Evolutionary conservation across 768 basidiomycete species (phyloP), one percentile per base, ranked within the genome.

Genomic region (Fibroporia radiculosa): DNA sequence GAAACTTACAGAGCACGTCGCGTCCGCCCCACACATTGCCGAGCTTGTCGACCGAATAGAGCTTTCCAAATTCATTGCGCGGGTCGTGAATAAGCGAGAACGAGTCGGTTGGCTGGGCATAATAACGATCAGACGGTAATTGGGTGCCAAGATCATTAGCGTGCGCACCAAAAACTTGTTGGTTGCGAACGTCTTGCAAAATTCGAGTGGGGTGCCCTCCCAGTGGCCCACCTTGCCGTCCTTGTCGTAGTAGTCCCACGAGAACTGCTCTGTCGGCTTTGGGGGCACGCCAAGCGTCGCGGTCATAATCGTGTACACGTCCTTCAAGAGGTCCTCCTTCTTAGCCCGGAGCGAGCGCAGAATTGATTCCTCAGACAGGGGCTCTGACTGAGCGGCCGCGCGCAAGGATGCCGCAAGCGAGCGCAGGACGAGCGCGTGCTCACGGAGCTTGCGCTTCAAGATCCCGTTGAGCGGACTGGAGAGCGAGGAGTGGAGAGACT

Each of bases 71-170:
- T 16, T 69, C 68, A 59, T 97, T 93, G 20, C 95, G 77, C 8
- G 95, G 93, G 60, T 98, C 95, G 56, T 98, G 84, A 62, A 98
- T 91, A 11, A 98, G 74, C 28, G 92, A 95, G 73, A 98, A 95
- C 2, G 74, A 82, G 20, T 92, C 86, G 3, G 70, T 59, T 2
- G 82, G 79, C 77, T 86, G 23, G n/a, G 43, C 16, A 41, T 22
- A 19, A 23, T 22, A 36, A 8, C n/a, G 20, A 27, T 38, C 23
- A 24, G 6, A 16, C n/a, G 11, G 4, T 4, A 24, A 19, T 18
- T 24, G n/a, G 5, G n/a, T 34, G 22, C 11, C 29, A 20, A 14
- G 12, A 11, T 11, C 3, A 10, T 28, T 19, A 5, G 11, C 34
- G 29, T 8, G 45, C 52, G 29, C 19, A 57, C 58, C 28, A 58